Base-by-base conservation (phyloP, 352 stramenopile species). In the Phytophthora lateralis region DNA sequence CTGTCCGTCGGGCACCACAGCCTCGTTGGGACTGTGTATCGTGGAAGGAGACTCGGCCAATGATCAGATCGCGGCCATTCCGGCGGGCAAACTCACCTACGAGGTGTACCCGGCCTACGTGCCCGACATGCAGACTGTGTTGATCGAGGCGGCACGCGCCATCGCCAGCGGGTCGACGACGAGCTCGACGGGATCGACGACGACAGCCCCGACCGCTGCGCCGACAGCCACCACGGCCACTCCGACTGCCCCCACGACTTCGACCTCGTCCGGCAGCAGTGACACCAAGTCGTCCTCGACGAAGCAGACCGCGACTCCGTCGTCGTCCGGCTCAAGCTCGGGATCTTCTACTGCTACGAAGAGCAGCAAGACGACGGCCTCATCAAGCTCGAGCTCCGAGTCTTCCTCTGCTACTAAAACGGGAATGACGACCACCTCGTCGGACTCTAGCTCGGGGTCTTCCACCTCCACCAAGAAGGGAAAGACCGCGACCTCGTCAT, bases 61-160 rank as follows among this genome's bases (percentile, higher is more conserved):
- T 56, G 70, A 81, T 35, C 71, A 71, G 49, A 76, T 89, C 18
- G 74, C 79, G 6, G 26, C 78, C 10, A 89, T 91, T 63, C 69
- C 79, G 14, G 73, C 70, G 2, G 82, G 77, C 0, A 69, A 80
- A 55, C 39, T 83, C 21, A 76, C 82, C 38, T 91, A 91, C 60
- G 63, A 88, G 34, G 71, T 82, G 30, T 91, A 83, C 55, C 69
- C 74, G 44, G 60, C 55, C 52, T 89, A 86, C 59, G 72, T 89
- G 26, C 51, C 55, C 21, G 62, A 78, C 54, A 79, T 87, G 59
- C 74, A 88, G 49, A 78, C 78, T 41, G 63, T 75, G 24, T 59
- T 91, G 26, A 62, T 79, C 39, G 75, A 76, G 18, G 44, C 59
- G 15, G 67, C 71, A 34, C 55, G 73, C 60, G 69, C 61, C 6